Evolutionary conservation across 805 yeast species (phyloP).

Genomic region (Metschnikowia noctiluminum): DNA sequence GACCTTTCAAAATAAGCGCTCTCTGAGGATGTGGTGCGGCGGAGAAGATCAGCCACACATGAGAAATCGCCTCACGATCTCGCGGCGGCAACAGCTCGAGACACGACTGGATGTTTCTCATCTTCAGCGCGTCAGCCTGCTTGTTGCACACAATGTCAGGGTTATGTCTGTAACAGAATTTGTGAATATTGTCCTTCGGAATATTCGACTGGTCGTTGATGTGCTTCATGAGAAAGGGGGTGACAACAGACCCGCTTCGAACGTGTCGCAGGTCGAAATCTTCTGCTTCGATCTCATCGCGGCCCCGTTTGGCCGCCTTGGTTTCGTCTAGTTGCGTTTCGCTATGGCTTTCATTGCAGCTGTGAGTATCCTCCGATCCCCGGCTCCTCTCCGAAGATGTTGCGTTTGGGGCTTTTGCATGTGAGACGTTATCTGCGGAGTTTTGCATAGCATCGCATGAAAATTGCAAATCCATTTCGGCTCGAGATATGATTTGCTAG

Average conservation of each 20-base stretch:
- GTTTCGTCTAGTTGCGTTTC: neutral
- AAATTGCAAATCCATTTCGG: neutral
- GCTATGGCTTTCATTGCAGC: neutral
- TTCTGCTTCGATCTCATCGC: neutral
- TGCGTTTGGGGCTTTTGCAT: neutral
- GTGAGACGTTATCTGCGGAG: neutral
- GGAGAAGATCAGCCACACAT: constrained; percentile 80
- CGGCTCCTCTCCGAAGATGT: neutral
- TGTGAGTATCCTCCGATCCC: neutral
- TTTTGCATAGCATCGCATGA: neutral
- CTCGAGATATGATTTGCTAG: too few species aligned
- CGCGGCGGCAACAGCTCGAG: constrained; percentile 59
- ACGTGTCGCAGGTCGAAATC: neutral
- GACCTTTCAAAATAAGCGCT: constrained; percentile 73
- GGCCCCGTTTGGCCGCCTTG: neutral
- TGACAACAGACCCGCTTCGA: constrained; percentile 26
- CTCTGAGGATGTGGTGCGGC: constrained; percentile 70
- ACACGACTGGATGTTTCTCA: constrained; percentile 59
- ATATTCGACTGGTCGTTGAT: constrained; percentile 40
- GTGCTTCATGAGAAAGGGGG: constrained; percentile 41
- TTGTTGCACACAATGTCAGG: constrained; percentile 80
- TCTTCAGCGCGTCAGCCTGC: constrained; percentile 57
- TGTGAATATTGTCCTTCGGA: constrained; percentile 53
- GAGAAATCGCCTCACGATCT: constrained; percentile 75
- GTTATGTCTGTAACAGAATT: constrained; percentile 88